Percentiles rank a stretch among this genome's conserved stretches.
phyloP scores from a whole-genome alignment of 1,284 basidiomycete genomes.

The Rhodofomes roseus region DNA sequence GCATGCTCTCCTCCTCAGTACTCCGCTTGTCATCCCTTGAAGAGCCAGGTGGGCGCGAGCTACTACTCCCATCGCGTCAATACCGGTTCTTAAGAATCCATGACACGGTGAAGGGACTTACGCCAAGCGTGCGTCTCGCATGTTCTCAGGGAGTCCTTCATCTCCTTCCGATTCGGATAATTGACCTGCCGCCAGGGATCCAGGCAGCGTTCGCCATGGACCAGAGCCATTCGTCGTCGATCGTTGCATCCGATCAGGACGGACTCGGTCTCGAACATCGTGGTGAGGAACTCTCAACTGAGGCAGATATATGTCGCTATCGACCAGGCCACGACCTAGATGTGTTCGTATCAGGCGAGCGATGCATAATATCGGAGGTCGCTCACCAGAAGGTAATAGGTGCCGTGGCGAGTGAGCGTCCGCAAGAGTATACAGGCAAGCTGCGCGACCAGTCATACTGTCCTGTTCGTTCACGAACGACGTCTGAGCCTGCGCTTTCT shows the following conservation, averaged over 20 bases:
- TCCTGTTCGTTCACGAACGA: conserved; percentile 76
- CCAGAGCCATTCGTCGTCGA: neutral
- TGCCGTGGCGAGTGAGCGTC: neutral
- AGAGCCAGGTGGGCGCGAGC: conserved; percentile 44
- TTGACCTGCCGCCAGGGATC: neutral
- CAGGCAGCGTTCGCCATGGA: neutral
- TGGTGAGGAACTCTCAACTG: conserved; percentile 40
- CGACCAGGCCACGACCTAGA: conserved; percentile 35
- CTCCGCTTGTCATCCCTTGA: conserved; percentile 22
- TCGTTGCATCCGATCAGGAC: neutral
- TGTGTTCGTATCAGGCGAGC: neutral
- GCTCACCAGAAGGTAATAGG: conserved; percentile 1
- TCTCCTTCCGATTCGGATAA: conserved; percentile 65
- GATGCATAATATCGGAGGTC: conserved; percentile 3
- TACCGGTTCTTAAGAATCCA: neutral
- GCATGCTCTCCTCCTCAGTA: conserved; percentile 51
- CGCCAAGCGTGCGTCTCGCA: conserved; percentile 66
- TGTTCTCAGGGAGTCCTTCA: conserved; percentile 55
- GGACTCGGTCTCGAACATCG: neutral
- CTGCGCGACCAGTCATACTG: conserved; percentile 57
- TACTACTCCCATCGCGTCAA: conserved; percentile 29
- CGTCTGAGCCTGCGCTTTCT: conserved; percentile 51
- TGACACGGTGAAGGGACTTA: conserved; percentile 28
- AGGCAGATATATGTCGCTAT: conserved; percentile 54
- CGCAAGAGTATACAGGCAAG: conserved; percentile 43